Evolutionary conservation across 306 rosid species (phyloP).

Genomic region (Fragaria nilgerrensis): DNA sequence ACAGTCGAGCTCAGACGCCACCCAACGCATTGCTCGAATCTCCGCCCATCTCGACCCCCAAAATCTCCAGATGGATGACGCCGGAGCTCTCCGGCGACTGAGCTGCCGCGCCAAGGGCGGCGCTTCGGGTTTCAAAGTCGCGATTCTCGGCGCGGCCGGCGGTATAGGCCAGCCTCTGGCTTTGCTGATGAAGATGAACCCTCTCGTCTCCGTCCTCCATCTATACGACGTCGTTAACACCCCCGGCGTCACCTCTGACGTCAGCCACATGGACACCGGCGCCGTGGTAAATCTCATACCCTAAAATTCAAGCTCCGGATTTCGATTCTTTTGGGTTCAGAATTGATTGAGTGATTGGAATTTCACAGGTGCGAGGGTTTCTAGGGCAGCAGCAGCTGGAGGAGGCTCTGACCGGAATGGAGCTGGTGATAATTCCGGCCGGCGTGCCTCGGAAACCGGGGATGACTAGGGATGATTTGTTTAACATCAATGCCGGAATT

Average conservation of each 20-base stretch:
- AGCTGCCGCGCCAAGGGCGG: conserved; percentile 94
- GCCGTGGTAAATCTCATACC: conserved; percentile 64
- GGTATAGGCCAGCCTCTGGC: conserved; percentile 95
- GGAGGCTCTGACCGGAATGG: conserved; percentile 80
- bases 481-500: conserved; percentile 96
- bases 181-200: conserved; percentile 89
- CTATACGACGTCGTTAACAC: conserved; percentile 89
- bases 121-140: conserved; percentile 86
- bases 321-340: neutral
- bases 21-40: conserved; percentile 60
- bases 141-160: conserved; percentile 90
- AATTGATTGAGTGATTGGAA: neutral
- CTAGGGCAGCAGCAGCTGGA: conserved; percentile 85
- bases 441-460: conserved; percentile 98
- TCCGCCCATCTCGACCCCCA: conserved; percentile 59
- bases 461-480: conserved; percentile 95
- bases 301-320: neutral
- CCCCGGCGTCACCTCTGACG: conserved; percentile 95
- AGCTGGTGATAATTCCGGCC: conserved; percentile 86
- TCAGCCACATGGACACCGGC: conserved; percentile 97
- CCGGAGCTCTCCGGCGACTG: conserved; percentile 29
- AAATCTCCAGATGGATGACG: conserved; percentile 47
- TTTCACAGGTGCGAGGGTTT: conserved; percentile 78
- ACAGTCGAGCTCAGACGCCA: conserved; percentile 42
- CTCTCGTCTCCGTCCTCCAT: conserved; percentile 85